phyloP scores from a whole-genome alignment of 345 rosid species.

The Eucalyptus albens region DNA sequence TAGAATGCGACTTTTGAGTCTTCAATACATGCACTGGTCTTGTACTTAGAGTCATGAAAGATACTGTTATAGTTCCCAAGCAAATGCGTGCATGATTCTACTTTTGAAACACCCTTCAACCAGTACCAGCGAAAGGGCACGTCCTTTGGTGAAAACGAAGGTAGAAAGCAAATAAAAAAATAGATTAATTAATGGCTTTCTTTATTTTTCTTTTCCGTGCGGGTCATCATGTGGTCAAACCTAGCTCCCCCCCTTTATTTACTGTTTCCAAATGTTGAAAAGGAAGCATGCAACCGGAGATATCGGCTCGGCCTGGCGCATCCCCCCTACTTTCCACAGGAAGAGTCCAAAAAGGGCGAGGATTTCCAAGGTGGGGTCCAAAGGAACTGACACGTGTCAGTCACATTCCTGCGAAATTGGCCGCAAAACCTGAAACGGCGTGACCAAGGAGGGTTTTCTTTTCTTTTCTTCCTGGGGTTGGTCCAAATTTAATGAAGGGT shows the following conservation, averaged over 20 bases:
- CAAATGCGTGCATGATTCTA: not conserved
- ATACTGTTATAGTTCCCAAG: not conserved
- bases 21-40: not conserved
- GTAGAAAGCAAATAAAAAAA: not conserved
- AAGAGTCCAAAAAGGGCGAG: not conserved
- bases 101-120: not conserved
- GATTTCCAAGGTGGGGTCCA: not conserved
- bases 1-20: not conserved
- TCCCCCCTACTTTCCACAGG: not conserved
- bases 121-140: not conserved
- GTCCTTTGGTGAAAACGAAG: not conserved
- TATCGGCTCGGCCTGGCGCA: conserved; percentile 13
- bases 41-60: not conserved
- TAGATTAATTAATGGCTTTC: not conserved
- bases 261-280: not conserved
- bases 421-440: conserved; percentile 54
- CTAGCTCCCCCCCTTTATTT: not conserved
- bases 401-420: conserved; percentile 43
- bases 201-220: not conserved
- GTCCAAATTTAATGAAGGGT: not conserved
- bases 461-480: not conserved
- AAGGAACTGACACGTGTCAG: conserved; percentile 33
- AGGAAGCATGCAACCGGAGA: conserved; percentile 44
- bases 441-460: not conserved
- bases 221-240: conserved; percentile 48